Conservation (phyloP, 1,139 yeast species). For the Wickerhamiella pararugosa region DNA sequence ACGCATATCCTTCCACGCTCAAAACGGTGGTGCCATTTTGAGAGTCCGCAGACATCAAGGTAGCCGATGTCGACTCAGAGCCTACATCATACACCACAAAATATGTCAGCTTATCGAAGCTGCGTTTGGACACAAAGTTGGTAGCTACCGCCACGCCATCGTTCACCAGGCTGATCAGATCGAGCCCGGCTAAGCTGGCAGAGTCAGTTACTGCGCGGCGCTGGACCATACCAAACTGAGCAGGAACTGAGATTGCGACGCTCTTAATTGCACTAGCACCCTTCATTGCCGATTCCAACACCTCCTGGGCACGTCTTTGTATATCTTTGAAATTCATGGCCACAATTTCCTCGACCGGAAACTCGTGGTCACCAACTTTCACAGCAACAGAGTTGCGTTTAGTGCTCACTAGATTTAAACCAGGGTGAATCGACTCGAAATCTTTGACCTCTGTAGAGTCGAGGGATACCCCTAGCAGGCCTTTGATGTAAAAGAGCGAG, state of each 20-base stretch:
- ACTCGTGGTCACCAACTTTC: slow-evolving; percentile 33
- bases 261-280: slow-evolving; percentile 36
- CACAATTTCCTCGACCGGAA: slow-evolving; percentile 60
- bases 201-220: slow-evolving; percentile 63
- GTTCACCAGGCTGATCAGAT: slow-evolving; percentile 54
- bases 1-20: slow-evolving; percentile 59
- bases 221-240: slow-evolving; percentile 48
- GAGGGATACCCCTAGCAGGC: slow-evolving; percentile 51
- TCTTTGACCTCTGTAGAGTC: slow-evolving; percentile 30
- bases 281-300: slow-evolving; percentile 25
- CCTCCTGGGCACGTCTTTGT: slow-evolving; percentile 43
- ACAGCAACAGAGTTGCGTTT: slow-evolving; percentile 42
- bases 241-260: slow-evolving; percentile 64
- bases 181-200: slow-evolving; percentile 53
- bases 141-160: slow-evolving; percentile 88
- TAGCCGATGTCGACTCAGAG: slow-evolving; percentile 80
- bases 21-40: slow-evolving; percentile 27
- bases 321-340: slow-evolving; percentile 72
- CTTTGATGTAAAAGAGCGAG: slow-evolving; percentile 53
- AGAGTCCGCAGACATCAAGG: slow-evolving; percentile 44
- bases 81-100: slow-evolving; percentile 83
- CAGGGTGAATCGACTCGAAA: slow-evolving; percentile 40
- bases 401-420: slow-evolving; percentile 37
- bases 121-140: slow-evolving; percentile 45
- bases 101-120: slow-evolving; percentile 33